Conservation (phyloP, 495 filamentous ascomycete species). For the Paragyromitra xinjiangensis region DNA sequence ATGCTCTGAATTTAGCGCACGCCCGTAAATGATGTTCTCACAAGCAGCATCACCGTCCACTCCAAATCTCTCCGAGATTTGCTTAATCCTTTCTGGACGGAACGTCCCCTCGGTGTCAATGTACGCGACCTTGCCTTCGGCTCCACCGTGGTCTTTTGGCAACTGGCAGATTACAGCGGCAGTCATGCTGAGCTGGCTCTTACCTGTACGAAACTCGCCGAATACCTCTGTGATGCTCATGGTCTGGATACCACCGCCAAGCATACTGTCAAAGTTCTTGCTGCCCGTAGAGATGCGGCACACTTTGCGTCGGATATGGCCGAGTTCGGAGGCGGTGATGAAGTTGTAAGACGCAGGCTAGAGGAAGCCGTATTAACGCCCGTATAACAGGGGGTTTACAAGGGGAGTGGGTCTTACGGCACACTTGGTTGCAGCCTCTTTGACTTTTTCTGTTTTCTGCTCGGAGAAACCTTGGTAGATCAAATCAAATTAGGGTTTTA, state of each 20-base stretch:
- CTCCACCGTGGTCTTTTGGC: constrained; percentile 72
- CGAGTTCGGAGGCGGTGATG: constrained; percentile 77
- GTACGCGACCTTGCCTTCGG: constrained; percentile 80
- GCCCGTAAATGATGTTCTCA: constrained; percentile 79
- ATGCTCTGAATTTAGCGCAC: constrained; percentile 76
- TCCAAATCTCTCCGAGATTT: constrained; percentile 80
- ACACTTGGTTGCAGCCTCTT: constrained; percentile 77
- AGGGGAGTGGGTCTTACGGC: constrained; percentile 62
- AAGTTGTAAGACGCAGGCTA: constrained; percentile 75
- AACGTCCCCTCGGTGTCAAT: constrained; percentile 86
- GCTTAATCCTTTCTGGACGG: constrained; percentile 71
- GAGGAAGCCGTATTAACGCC: not conserved
- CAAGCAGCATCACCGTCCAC: constrained; percentile 71
- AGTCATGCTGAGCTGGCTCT: constrained; percentile 74
- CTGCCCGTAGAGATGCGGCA: constrained; percentile 77
- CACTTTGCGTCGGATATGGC: constrained; percentile 73
- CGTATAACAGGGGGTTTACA: not conserved
- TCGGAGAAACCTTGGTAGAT: constrained; percentile 68
- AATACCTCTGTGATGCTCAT: constrained; percentile 82
- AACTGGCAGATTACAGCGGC: constrained; percentile 74
- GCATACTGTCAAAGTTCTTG: constrained; percentile 77
- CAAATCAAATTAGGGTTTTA: constrained; percentile 2
- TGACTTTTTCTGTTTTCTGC: constrained; percentile 82
- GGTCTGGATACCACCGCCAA: constrained; percentile 79
- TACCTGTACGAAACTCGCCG: constrained; percentile 77